Conservation (phyloP, 108 stramenopile genomes). For the Nitzschia palea region DNA sequence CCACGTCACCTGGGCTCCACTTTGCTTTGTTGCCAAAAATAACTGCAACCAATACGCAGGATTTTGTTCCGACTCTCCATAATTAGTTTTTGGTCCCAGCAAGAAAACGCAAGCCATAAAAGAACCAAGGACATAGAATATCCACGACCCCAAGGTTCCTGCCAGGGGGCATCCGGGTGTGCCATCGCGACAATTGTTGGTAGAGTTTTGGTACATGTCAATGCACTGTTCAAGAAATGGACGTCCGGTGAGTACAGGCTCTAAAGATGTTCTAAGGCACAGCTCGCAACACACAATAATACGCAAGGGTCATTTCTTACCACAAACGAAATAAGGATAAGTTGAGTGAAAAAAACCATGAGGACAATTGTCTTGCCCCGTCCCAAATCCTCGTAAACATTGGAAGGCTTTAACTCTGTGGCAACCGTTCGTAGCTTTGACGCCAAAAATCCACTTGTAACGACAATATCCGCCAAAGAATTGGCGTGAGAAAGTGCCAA, state of each 20-base stretch:
- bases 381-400: conserved; percentile 34
- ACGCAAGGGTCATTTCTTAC: too few relatives aligned
- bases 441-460: conserved; percentile 3
- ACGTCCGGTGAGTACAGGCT: too few relatives aligned
- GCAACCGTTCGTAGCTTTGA: conserved; percentile 3
- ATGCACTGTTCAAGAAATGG: conserved; percentile 15
- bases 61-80: conserved; percentile 34
- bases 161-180: conserved; percentile 19
- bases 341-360: conserved; percentile 31
- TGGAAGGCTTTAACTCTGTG: conserved; percentile 19
- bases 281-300: too few relatives aligned
- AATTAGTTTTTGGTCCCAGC: conserved; percentile 30
- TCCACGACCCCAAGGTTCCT: conserved; percentile 30
- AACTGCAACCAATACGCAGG: conserved; percentile 25
- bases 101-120: conserved; percentile 28
- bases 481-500: neutral
- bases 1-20: conserved; percentile 20
- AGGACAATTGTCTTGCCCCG: conserved; percentile 20
- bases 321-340: conserved; percentile 33
- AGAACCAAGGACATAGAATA: conserved; percentile 29
- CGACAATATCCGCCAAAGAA: conserved; percentile 7
- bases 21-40: conserved; percentile 19
- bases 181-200: conserved; percentile 14
- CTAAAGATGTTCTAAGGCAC: too few relatives aligned
- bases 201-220: conserved; percentile 14